phyloP scores from a whole-genome alignment of 108 stramenopile species.

The Fragilaria crotonensis region DNA sequence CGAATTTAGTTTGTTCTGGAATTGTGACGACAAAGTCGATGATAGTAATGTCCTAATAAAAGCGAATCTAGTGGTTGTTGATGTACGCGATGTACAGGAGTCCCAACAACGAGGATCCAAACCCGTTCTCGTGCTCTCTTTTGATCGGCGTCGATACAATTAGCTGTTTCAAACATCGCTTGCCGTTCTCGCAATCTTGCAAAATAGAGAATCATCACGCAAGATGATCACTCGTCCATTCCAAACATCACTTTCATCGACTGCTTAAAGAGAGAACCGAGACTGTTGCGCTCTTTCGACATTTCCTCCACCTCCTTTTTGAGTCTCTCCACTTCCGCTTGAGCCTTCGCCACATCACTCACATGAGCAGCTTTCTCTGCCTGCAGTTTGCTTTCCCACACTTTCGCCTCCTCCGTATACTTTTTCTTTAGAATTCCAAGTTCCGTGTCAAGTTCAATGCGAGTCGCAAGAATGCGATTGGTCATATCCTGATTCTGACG shows the following conservation, averaged over 20 bases:
- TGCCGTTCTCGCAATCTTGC: no score
- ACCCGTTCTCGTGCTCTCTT: no score
- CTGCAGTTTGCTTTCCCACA: neutral
- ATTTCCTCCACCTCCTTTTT: neutral
- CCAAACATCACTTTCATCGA: neutral
- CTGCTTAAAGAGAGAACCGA: neutral
- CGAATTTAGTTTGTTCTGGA: no score
- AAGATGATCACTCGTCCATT: neutral
- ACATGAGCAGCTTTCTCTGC: neutral
- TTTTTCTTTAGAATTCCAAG: neutral
- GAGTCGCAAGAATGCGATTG: neutral
- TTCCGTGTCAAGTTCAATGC: neutral
- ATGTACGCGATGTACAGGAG: no score
- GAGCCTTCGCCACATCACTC: neutral
- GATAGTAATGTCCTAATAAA: no score
- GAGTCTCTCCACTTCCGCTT: neutral
- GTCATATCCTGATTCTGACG: neutral
- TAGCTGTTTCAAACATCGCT: no score
- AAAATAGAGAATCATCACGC: no score
- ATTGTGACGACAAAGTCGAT: no score
- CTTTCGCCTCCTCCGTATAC: neutral
- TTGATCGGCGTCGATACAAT: no score
- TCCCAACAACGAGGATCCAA: no score
- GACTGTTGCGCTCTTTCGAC: neutral
- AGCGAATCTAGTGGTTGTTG: no score